These are phyloP conservation scores for Rhodamnia argentea DNA, from an alignment of 345 rosid genomes.

Conservation along the genomic window DNA sequence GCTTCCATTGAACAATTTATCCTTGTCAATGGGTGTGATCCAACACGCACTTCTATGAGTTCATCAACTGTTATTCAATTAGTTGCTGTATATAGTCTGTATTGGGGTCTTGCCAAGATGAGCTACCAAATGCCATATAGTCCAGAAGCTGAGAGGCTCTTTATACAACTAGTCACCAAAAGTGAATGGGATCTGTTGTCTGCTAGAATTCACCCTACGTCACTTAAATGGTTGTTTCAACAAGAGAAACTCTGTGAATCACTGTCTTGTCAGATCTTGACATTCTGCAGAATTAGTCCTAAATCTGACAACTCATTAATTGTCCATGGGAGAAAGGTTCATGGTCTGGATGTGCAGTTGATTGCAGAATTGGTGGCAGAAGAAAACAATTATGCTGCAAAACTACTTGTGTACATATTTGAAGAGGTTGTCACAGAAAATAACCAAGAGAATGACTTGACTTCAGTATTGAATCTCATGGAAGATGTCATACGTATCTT, in stretches of 20 bases:
- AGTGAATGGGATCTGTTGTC: slow-evolving; percentile 73
- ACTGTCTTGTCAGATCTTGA: slow-evolving; percentile 52
- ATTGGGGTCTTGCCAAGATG: slow-evolving; percentile 44
- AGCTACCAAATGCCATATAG: slow-evolving; percentile 55
- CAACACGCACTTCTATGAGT: slow-evolving; percentile 8
- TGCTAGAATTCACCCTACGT: slow-evolving; percentile 38
- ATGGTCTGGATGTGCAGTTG: slow-evolving; percentile 21
- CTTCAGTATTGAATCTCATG: slow-evolving; percentile 42
- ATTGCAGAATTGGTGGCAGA: slow-evolving; percentile 58
- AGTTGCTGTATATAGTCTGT: slow-evolving; percentile 65
- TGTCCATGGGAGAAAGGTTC: slow-evolving; percentile 20
- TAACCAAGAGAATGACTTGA: slow-evolving; percentile 34
- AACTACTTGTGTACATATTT: slow-evolving; percentile 39
- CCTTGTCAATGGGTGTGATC: slow-evolving; percentile 41
- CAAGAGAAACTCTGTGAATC: slow-evolving; percentile 54
- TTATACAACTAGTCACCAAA: slow-evolving; percentile 47
- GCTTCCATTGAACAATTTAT: too few relatives aligned
- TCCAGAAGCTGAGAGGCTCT: slow-evolving; percentile 80
- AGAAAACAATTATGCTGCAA: slow-evolving; percentile 53
- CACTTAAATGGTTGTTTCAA: slow-evolving; percentile 81
- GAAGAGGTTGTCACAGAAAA: too few relatives aligned
- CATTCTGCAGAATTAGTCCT: slow-evolving; percentile 27
- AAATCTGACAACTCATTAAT: slow-evolving; percentile 5
- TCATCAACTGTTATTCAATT: slow-evolving; percentile 24
- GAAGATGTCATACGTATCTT: slow-evolving; percentile 16